Evolutionary conservation across 1,284 basidiomycete genomes (phyloP).

Genomic region (Neonothopanus nambi): DNA sequence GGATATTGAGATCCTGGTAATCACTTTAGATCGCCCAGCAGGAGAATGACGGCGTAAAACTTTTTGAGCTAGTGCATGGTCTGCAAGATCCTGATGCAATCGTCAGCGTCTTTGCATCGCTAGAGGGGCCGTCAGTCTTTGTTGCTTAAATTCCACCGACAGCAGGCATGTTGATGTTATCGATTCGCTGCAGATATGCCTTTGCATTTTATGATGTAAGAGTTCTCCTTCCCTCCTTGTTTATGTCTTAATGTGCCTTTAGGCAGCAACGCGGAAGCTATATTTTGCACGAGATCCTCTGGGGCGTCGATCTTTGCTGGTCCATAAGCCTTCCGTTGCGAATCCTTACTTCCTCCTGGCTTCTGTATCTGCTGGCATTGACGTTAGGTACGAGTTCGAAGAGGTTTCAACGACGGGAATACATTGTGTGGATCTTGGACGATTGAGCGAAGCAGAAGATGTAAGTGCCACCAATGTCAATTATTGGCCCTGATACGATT

Average conservation of each 20-base stretch:
- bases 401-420: constrained; percentile 66
- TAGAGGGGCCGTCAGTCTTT: constrained; percentile 86
- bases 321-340: constrained; percentile 53
- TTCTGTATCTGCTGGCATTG: constrained; percentile 61
- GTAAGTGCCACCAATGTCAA: constrained; percentile 20
- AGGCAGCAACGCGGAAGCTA: constrained; percentile 52
- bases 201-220: constrained; percentile 79
- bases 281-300: constrained; percentile 89
- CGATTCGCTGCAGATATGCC: constrained; percentile 62
- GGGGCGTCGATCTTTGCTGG: constrained; percentile 85
- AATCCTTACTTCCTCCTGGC: constrained; percentile 60
- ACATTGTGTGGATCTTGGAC: constrained; percentile 49
- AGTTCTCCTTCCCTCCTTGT: constrained; percentile 6
- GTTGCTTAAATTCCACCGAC: not conserved
- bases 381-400: constrained; percentile 47
- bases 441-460: constrained; percentile 24
- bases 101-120: constrained; percentile 50
- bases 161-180: constrained; percentile 11
- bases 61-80: constrained; percentile 56
- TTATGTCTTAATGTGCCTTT: not conserved
- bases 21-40: constrained; percentile 42
- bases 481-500: not conserved
- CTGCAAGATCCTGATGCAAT: constrained; percentile 45
- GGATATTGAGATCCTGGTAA: not conserved
- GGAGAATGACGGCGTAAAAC: constrained; percentile 79